Conservation (phyloP, 345 rosid species). For the Citrus unshiu region DNA sequence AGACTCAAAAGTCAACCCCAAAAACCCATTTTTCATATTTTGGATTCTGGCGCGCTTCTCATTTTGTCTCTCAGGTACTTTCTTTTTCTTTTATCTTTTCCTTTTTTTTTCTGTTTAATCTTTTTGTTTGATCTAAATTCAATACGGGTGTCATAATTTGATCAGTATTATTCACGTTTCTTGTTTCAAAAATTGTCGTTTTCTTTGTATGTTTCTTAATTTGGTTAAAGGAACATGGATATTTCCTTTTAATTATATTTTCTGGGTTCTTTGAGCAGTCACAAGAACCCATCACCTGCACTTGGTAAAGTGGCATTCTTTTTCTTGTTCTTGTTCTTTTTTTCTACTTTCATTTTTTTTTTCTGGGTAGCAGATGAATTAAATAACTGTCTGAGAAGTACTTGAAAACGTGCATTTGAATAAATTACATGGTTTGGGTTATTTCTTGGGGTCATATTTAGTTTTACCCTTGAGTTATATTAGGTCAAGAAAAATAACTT, state of each 20-base stretch:
- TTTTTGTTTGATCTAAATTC: neutral
- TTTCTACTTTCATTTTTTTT: neutral
- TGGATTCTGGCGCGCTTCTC: neutral
- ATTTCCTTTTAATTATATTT: neutral
- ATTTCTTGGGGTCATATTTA: neutral
- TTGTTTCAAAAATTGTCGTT: neutral
- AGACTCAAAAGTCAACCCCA: neutral
- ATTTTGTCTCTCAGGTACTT: neutral
- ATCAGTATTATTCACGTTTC: neutral
- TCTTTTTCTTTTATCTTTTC: neutral
- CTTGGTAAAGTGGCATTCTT: neutral
- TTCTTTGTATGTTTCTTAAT: neutral
- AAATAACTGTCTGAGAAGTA: neutral
- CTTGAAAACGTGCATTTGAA: neutral
- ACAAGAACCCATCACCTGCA: neutral
- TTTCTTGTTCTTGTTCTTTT: neutral
- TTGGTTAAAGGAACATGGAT: neutral
- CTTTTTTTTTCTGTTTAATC: neutral
- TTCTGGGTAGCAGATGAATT: neutral
- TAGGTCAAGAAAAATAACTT: neutral
- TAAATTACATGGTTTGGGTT: neutral
- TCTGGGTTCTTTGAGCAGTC: neutral
- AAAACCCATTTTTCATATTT: conserved; percentile 8
- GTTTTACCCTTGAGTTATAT: neutral
- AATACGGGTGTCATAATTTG: neutral